Evolutionary conservation across 2,329 filamentous ascomycete species (phyloP), one percentile per base, ranked within the genome.

Genomic region (Cytospora schulzeri): DNA sequence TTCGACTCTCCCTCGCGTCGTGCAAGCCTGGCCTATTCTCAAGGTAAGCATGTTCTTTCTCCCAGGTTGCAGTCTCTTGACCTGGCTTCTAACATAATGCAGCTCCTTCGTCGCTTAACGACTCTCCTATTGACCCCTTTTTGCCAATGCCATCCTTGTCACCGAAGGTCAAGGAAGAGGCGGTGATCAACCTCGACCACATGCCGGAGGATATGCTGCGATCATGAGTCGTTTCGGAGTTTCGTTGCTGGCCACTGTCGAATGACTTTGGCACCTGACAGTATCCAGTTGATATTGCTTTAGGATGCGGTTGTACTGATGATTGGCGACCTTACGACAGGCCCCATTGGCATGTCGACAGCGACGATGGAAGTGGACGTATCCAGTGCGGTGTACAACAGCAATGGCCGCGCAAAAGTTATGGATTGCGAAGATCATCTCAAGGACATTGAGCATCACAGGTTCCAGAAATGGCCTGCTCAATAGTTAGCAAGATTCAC

Each of bases 71-170:
- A 22, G 17, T 38, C 31, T 24, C 17, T 8, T 26, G 38, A 31
- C 29, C 35, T 31, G 22, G 19, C 1, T 51, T 31, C 52, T 62
- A 28, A 62, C 38, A 2, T 31, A 33, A 26, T 35, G 31, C 7
- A 62, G 60, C 38, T 24, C 52, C 31, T 22, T 56, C 60, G 3
- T 62, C 60, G 12, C 31, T 62, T 8, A 54, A 62, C 5, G 22
- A 62, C 52, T 54, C 60, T 29, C 60, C 60, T 7, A 62, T 62
- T 26, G 60, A 62, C n/a, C 60, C 60, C 33, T 53, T 54, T 9
- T 28, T 62, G 19, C 60, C 60, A 11, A 50, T 62, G 52, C 35
- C 60, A 9, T 62, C 60, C 17, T 29, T 56, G 26, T 62, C 60
- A 35, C 60, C 60, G 12, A 56, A n/a, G 51, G 41, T 62, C 52